A percentile compares a stretch with the other conserved stretches of the same genome.
Evolutionary conservation across 1,284 basidiomycete genomes (phyloP).

Genomic region (Rhodotorula sp.): DNA sequence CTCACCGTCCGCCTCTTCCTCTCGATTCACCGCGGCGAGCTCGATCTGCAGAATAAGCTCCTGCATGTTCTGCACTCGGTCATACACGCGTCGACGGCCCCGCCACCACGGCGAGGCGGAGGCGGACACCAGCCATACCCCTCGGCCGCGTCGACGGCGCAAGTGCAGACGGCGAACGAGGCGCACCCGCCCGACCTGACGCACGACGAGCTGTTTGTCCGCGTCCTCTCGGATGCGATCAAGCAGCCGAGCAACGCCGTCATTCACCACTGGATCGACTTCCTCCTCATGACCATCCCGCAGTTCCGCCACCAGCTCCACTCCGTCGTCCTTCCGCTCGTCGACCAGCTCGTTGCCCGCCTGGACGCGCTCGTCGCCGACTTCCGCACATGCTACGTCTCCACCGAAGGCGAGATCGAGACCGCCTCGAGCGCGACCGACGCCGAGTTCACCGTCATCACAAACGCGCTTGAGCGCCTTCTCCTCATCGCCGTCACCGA

Average conservation of each 20-base stretch:
- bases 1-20: conserved; percentile 75
- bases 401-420: neutral
- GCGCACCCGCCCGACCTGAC: conserved; percentile 28
- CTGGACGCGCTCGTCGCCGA: conserved; percentile 65
- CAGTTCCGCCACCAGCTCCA: conserved; percentile 73
- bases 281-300: conserved; percentile 84
- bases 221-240: conserved; percentile 79
- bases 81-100: conserved; percentile 52
- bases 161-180: neutral
- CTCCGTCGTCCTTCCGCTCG: conserved; percentile 71
- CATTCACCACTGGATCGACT: conserved; percentile 94
- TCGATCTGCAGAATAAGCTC: conserved; percentile 88
- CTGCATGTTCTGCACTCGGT: conserved; percentile 86
- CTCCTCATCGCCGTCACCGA: conserved; percentile 61
- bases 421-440: conserved; percentile 59
- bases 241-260: conserved; percentile 71
- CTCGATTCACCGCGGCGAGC: conserved; percentile 66
- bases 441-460: conserved; percentile 77
- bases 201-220: conserved; percentile 64
- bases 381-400: conserved; percentile 52
- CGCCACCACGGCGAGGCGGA: conserved; percentile 1
- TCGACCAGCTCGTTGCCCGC: conserved; percentile 77
- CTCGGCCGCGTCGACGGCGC: neutral
- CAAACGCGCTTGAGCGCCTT: conserved; percentile 79
- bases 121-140: conserved; percentile 3